Base-by-base conservation (phyloP, 345 rosid species). In the Citrus australasica region DNA sequence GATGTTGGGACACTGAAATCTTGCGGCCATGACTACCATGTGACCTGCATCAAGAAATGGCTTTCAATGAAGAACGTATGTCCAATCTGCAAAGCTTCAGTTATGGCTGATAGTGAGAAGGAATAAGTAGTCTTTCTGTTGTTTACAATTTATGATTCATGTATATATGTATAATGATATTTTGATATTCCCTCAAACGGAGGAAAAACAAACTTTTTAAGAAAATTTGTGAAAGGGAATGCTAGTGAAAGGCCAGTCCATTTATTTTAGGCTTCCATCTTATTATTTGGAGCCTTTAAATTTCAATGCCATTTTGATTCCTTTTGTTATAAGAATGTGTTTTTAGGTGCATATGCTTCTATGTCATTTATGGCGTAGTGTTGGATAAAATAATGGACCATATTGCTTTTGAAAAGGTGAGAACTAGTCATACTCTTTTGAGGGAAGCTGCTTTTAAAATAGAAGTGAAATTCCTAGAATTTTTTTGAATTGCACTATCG, bases 11-110 rank as follows among this genome's bases (percentile, higher is more conserved):
- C 81, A 8, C 60, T 94, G 42, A 89, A 87, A 69, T 74, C 71
- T 21, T 94, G 98, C 38, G 83, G 95, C 16, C 98, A 94, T 73
- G 90, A 92, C 58, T 94, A 89, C 80, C 98, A 94, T 84, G 88
- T 79, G 14, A 70, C 64, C 51, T 94, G 98, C 87, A 88, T 94
- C 76, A 92, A 84, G 84, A 92, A 90, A 84, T 94, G 98, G 98
- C 69, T 94, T 51, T 88, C 89, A 19, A 88, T 94, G 91, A 94
- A 94, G 90, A 94, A 91, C 74, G 75, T 84, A 33, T 94, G 98
- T 78, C 98, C 97, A 25, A 87, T 94, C 46, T 94, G 98, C 93
- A 94, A 94, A 89, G 88, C 88, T 71, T 81, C 90, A 28, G 93
- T 84, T 28, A 21, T 86, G 55, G 73, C 80, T 9, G 92, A 90